Percentiles rank a stretch among this genome's conserved stretches.
These are phyloP conservation scores for Fistulina hepatica DNA, from an alignment of 1,284 basidiomycete species.

Conservation along the genomic window DNA sequence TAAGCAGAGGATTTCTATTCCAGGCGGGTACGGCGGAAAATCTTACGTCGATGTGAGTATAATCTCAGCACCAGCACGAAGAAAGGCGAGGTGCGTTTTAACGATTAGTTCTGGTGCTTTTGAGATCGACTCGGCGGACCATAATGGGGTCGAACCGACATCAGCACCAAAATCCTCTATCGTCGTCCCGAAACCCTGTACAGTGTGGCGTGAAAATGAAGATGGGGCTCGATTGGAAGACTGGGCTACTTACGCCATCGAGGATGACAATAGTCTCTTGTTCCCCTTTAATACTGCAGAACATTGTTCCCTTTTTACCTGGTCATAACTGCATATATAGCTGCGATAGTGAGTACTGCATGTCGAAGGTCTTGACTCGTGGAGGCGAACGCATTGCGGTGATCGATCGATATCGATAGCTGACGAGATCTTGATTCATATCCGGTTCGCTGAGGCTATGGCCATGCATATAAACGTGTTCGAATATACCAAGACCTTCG, in stretches of 20 bases:
- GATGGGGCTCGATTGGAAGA: neutral
- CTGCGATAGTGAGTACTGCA: too few species aligned
- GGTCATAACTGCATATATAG: too few species aligned
- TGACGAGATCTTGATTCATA: too few species aligned
- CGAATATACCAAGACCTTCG: too few species aligned
- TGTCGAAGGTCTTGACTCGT: too few species aligned
- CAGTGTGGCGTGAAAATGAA: slow-evolving; percentile 1
- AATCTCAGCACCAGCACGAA: slow-evolving; percentile 48
- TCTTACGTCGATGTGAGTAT: slow-evolving; percentile 55
- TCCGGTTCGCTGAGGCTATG: too few species aligned
- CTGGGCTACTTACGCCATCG: neutral
- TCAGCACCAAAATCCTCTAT: slow-evolving; percentile 48
- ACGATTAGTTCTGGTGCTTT: slow-evolving; percentile 43
- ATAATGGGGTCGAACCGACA: slow-evolving; percentile 47
- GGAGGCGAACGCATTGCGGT: too few species aligned
- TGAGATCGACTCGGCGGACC: slow-evolving; percentile 53
- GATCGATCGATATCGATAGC: too few species aligned
- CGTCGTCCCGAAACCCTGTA: slow-evolving; percentile 46
- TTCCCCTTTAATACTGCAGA: too few species aligned
- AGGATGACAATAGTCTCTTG: too few species aligned
- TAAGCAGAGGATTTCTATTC: neutral
- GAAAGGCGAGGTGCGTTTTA: slow-evolving; percentile 46
- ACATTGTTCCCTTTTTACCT: too few species aligned
- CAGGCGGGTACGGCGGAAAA: neutral
- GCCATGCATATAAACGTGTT: too few species aligned